phyloP scores from a whole-genome alignment of 306 rosid species.

The Cucurbita maxima region DNA sequence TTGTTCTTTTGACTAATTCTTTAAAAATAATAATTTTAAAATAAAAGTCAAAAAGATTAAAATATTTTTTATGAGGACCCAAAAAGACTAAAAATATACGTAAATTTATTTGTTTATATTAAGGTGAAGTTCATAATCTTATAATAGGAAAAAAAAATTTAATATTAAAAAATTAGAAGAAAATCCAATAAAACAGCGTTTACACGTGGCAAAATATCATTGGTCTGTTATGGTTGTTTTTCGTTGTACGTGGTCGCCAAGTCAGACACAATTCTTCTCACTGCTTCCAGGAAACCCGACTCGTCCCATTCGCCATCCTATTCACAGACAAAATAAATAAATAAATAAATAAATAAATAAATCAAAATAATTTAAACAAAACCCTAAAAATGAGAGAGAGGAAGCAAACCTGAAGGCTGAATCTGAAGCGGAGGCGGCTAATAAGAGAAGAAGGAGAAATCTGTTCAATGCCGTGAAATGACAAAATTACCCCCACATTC shows the following conservation, averaged over 20 bases:
- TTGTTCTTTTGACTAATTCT: too few species aligned
- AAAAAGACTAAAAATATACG: too few species aligned
- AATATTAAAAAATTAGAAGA: too few species aligned
- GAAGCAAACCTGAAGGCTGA: neutral
- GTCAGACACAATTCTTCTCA: constrained; percentile 36
- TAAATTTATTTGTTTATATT: too few species aligned
- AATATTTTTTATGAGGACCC: too few species aligned
- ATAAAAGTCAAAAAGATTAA: too few species aligned
- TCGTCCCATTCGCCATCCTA: constrained; percentile 56
- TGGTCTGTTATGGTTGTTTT: too few species aligned
- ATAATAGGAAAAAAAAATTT: too few species aligned
- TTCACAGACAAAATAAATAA: neutral
- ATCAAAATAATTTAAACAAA: neutral
- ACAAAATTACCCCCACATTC: neutral
- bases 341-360: neutral
- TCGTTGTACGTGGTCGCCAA: neutral
- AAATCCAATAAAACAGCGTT: too few species aligned
- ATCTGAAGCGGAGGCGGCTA: neutral
- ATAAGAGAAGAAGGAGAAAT: neutral
- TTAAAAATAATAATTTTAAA: too few species aligned
- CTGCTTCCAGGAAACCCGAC: constrained; percentile 45
- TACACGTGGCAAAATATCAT: too few species aligned
- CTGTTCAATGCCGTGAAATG: neutral
- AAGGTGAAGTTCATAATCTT: too few species aligned
- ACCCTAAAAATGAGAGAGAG: neutral